Base-by-base conservation (phyloP, 1,139 yeast species). In the Kodamaea sp. region DNA sequence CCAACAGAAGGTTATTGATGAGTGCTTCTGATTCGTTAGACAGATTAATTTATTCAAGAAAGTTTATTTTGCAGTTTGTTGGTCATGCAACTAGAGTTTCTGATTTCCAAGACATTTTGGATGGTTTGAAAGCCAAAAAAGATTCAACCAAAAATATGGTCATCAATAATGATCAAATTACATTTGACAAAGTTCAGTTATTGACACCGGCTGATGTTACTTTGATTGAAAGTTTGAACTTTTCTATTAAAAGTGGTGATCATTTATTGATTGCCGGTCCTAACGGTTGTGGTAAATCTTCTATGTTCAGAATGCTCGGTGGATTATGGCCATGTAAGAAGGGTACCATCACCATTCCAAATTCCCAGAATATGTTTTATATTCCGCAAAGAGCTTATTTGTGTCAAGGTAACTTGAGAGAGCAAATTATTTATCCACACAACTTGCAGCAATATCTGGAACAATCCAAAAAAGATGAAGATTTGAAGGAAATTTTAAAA, bases 241-340 rank as follows among this genome's bases (percentile, higher is more conserved):
- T 90, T 60, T 72, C 81, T 37, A 78, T 90, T 41, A 78, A 81
- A 46, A 84, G 79, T 32, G 97, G 97, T 26, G 84, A 89, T 41
- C 95, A 90, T 61, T 69, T 90, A 42, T 71, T 90, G 43, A 89
- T 90, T 57, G 92, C 92, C 6, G 97, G 97, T 0, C 97, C 97
- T 7, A 90, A 90, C 57, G 97, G 97, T 2, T 86, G 95, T 42
- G 97, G 97, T 28, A 90, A 90, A 62, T 88, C 96, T 0, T 89
- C 97, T 0, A 66, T 90, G 43, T 90, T 90, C 62, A 76, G 97
- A 57, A 79, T 90, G 57, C 73, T 90, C 36, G 97, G 97, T 40
- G 96, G 96, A 0, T 71, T 90, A 48, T 90, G 97, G 97, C 95
- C 95, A 2, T 83, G 90, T 22, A 75, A 77, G 37, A 75, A 67